Evolutionary conservation across 345 rosid genomes (phyloP).

Genomic region (Eucalyptus erythrocorys): DNA sequence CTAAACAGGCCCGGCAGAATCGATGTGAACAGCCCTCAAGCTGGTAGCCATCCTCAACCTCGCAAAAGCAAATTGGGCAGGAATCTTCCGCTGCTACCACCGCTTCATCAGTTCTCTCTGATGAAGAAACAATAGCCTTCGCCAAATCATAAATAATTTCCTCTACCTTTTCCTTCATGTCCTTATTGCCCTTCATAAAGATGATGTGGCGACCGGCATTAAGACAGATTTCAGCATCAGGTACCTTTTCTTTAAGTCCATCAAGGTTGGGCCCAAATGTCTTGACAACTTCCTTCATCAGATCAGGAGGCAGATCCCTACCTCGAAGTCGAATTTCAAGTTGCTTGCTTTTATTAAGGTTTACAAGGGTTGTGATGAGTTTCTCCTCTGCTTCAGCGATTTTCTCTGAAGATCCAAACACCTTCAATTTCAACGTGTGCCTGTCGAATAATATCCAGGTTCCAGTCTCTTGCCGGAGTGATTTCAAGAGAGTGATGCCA

Average conservation of each 20-base stretch:
- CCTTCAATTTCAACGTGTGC: slow-evolving; percentile 25
- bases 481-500: slow-evolving; percentile 38
- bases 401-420: slow-evolving; percentile 49
- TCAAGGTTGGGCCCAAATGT: slow-evolving; percentile 66
- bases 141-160: slow-evolving; percentile 44
- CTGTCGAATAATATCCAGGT: slow-evolving; percentile 54
- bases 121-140: background rate
- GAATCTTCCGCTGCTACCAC: background rate
- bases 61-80: slow-evolving; percentile 84
- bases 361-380: slow-evolving; percentile 39
- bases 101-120: slow-evolving; percentile 13
- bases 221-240: slow-evolving; percentile 47
- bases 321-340: slow-evolving; percentile 62
- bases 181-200: slow-evolving; percentile 45
- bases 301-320: slow-evolving; percentile 41
- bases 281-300: slow-evolving; percentile 66
- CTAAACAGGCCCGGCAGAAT: slow-evolving; percentile 64
- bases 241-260: slow-evolving; percentile 56
- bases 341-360: slow-evolving; percentile 44
- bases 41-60: slow-evolving; percentile 62
- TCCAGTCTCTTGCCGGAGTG: slow-evolving; percentile 45
- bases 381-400: slow-evolving; percentile 38
- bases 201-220: slow-evolving; percentile 49
- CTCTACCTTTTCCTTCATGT: slow-evolving; percentile 51
- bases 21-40: slow-evolving; percentile 70